phyloP scores from a whole-genome alignment of 345 rosid species.

The Diplotaxis tenuifolia region DNA sequence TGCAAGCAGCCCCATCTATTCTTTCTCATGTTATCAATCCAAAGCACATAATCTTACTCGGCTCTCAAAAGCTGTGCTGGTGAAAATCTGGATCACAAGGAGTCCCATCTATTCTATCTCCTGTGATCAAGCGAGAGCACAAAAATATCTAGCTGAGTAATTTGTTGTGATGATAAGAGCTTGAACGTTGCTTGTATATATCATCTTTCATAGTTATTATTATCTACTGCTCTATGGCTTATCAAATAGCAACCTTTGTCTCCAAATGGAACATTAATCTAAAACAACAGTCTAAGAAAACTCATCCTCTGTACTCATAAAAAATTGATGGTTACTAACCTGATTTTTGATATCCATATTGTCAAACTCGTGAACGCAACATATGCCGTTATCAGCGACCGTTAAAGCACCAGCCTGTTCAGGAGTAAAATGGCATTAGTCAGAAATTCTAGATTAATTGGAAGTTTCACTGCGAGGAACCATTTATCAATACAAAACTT shows the following conservation, averaged over 20 bases:
- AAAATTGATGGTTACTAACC: conserved; percentile 42
- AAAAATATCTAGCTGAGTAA: not conserved
- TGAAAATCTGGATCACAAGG: conserved; percentile 96
- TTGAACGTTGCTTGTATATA: conserved; percentile 74
- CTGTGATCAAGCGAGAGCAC: not conserved
- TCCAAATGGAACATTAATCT: conserved; percentile 25
- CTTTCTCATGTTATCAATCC: no score
- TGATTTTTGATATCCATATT: conserved; percentile 97
- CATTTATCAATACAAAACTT: conserved; percentile 83
- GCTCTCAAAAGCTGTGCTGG: conserved; percentile 88
- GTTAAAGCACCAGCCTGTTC: conserved; percentile 92
- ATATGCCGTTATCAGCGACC: conserved; percentile 98
- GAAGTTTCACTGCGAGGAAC: not conserved
- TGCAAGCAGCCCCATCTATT: no score
- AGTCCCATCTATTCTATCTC: conserved; percentile 15
- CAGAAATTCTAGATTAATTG: no score
- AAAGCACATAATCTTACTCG: no score
- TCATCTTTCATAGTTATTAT: conserved; percentile 99
- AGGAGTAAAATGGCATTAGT: no score
- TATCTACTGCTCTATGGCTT: conserved; percentile 99
- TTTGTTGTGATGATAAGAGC: conserved; percentile 1
- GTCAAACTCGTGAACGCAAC: conserved; percentile 97
- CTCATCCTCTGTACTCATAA: not conserved
- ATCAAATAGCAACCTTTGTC: conserved; percentile 92
- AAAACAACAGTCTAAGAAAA: not conserved